These are phyloP conservation scores for Bretschneidera sinensis DNA, from an alignment of 345 rosid genomes.

Conservation along the genomic window DNA sequence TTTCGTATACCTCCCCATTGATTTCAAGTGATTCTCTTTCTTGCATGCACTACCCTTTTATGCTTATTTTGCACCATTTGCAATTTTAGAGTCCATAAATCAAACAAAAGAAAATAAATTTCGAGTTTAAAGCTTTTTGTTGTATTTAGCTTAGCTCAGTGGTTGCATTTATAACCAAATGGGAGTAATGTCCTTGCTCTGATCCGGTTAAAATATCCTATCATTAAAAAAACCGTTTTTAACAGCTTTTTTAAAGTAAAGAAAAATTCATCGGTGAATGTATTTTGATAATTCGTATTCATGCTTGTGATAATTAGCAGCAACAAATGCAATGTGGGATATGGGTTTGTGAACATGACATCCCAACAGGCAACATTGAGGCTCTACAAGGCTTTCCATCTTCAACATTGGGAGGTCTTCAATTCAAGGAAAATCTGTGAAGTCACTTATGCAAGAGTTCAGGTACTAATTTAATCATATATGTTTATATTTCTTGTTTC, in stretches of 20 bases:
- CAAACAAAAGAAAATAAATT: no score
- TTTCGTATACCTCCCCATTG: constrained; percentile 92
- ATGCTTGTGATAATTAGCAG: constrained; percentile 43
- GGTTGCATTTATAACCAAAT: no score
- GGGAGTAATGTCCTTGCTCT: no score
- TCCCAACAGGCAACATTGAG: constrained; percentile 69
- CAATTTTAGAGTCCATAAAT: no score
- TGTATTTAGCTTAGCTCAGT: no score
- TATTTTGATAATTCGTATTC: no score
- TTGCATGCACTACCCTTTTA: not conserved
- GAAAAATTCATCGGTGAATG: no score
- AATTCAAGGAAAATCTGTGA: constrained; percentile 81
- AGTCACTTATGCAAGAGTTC: constrained; percentile 85
- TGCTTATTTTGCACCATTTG: not conserved
- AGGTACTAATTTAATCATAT: constrained; percentile 53
- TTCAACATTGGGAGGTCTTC: constrained; percentile 74
- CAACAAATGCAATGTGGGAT: constrained; percentile 92
- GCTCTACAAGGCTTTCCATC: constrained; percentile 76
- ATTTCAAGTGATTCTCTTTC: constrained; percentile 58
- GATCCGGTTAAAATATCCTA: no score
- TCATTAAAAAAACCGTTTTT: no score
- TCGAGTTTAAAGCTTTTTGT: no score
- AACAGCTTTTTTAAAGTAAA: no score
- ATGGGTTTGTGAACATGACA: constrained; percentile 98
- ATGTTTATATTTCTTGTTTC: no score